Conservation (phyloP, 2,329 filamentous ascomycete genomes). For the Paracamarosporium sp. region DNA sequence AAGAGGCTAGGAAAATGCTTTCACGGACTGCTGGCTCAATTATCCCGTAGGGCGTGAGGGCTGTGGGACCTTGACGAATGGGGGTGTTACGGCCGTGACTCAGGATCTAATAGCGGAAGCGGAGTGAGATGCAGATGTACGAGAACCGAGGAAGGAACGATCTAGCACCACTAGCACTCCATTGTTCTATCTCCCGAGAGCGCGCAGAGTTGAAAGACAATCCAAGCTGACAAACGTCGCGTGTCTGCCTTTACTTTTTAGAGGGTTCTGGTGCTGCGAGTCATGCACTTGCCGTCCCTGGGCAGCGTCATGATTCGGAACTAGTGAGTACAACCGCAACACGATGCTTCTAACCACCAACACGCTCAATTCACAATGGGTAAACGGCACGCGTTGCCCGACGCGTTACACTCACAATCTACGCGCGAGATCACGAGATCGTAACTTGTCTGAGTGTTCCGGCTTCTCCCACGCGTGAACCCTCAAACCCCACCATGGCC, state of each 20-base stretch:
- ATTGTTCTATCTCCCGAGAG: not conserved
- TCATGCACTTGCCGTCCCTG: conserved; percentile 29
- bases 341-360: conserved; percentile 10
- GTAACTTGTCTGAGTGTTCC: conserved; percentile 7
- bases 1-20: not conserved
- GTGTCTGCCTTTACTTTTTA: not conserved
- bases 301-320: conserved; percentile 27
- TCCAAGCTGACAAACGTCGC: not conserved
- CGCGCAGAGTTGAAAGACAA: not conserved
- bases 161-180: not conserved
- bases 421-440: conserved; percentile 31
- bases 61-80: not conserved
- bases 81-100: not conserved
- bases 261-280: conserved; percentile 15
- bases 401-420: conserved; percentile 12
- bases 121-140: not conserved
- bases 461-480: conserved; percentile 5
- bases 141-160: not conserved
- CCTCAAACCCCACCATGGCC: conserved; percentile 32
- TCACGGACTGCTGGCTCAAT: too few relatives aligned
- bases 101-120: not conserved
- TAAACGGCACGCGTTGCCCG: conserved; percentile 22
- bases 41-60: not conserved
- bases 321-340: not conserved
- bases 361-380: conserved; percentile 1